A percentile compares a stretch with the other conserved stretches of the same genome.
Evolutionary conservation across 1,284 basidiomycete genomes (phyloP).

Genomic region (Cryptococcus deneoformans): DNA sequence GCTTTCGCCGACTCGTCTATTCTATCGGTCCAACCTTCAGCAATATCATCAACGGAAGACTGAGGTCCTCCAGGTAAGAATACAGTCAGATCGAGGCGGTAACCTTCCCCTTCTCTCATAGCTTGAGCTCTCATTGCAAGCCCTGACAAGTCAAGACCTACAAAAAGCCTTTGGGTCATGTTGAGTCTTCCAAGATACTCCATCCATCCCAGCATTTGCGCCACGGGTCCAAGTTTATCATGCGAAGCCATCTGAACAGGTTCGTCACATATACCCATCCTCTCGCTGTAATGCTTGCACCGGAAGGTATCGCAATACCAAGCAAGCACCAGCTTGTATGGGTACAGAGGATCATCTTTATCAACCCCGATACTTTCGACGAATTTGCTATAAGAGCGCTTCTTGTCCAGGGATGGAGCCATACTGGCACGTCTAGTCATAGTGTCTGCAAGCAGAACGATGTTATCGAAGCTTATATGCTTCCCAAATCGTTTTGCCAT

Average conservation of each 20-base stretch:
- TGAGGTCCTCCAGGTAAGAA: slow-evolving; percentile 15
- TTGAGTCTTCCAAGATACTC: slow-evolving; percentile 13
- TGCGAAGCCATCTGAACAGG: slow-evolving; percentile 6
- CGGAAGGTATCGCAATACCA: slow-evolving; percentile 13
- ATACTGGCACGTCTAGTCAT: slow-evolving; percentile 1
- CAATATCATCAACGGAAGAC: not conserved
- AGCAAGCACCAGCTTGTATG: slow-evolving; percentile 5
- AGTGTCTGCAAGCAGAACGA: not conserved
- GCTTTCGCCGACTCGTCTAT: slow-evolving; percentile 2
- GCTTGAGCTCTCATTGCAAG: slow-evolving; percentile 11
- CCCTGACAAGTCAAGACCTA: slow-evolving; percentile 15
- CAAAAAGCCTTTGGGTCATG: slow-evolving; percentile 10
- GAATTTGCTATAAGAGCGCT: slow-evolving; percentile 3
- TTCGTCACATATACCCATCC: slow-evolving; percentile 11
- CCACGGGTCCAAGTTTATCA: not conserved
- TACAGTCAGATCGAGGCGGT: slow-evolving; percentile 15
- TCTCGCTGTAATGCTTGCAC: not conserved
- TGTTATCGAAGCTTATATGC: slow-evolving; percentile 1
- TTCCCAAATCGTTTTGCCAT: slow-evolving; percentile 3
- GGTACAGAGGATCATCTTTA: not conserved
- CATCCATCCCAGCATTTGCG: slow-evolving; percentile 11
- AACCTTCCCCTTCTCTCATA: slow-evolving; percentile 7
- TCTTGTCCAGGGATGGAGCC: not conserved
- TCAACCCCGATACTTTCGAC: not conserved
- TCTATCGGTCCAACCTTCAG: slow-evolving; percentile 4